phyloP scores from a whole-genome alignment of 2,329 filamentous ascomycete species.

The Pseudogymnoascus pannorum region DNA sequence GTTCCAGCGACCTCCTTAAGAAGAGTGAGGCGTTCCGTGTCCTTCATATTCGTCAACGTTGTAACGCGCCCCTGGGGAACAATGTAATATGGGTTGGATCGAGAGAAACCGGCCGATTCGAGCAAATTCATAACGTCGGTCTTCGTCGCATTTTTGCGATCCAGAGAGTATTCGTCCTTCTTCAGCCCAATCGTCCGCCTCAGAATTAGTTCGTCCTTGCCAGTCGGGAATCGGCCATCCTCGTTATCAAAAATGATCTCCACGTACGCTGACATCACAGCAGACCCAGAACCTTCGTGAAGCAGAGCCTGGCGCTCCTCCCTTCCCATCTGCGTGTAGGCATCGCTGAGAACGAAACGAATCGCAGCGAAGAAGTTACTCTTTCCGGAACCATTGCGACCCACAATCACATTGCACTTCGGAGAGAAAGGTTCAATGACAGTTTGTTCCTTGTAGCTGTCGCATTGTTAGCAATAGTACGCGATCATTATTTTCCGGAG shows the following conservation, averaged over 20 bases:
- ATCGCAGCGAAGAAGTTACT: constrained; percentile 99
- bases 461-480: constrained; percentile 12
- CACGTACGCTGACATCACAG: constrained; percentile 98
- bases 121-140: constrained; percentile 90
- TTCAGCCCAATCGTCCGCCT: constrained; percentile 93
- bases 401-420: constrained; percentile 96
- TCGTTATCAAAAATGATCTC: constrained; percentile 98
- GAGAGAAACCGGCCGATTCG: constrained; percentile 92
- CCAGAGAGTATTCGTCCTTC: constrained; percentile 97
- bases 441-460: constrained; percentile 97
- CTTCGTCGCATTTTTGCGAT: constrained; percentile 93
- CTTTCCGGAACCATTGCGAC: constrained; percentile 98
- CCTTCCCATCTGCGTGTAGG: constrained; percentile 89
- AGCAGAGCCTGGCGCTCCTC: constrained; percentile 93
- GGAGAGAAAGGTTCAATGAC: constrained; percentile 97
- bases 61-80: constrained; percentile 96
- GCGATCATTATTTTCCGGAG: constrained; percentile 13
- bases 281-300: constrained; percentile 96
- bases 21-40: constrained; percentile 78
- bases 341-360: constrained; percentile 95
- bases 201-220: constrained; percentile 81
- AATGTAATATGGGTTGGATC: constrained; percentile 98
- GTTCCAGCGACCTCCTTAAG: constrained; percentile 98
- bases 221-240: constrained; percentile 90
- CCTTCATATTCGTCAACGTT: constrained; percentile 96